Evolutionary conservation across 2,329 filamentous ascomycete species (phyloP).

Genomic region (Furcasterigmium furcatum): DNA sequence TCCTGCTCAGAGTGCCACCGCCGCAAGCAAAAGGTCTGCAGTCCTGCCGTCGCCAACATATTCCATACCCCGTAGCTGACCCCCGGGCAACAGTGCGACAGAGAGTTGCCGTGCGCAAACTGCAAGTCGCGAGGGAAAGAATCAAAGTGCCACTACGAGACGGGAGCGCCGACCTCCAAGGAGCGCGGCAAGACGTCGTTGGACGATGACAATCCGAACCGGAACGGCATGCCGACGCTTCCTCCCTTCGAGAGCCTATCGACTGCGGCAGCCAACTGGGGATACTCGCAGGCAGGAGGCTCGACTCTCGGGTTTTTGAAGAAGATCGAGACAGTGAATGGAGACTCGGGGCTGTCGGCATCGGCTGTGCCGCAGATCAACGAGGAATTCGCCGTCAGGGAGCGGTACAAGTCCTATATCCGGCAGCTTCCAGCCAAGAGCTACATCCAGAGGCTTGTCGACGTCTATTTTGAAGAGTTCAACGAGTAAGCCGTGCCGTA

Average conservation of each 20-base stretch:
- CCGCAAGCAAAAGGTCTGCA: conserved; percentile 53
- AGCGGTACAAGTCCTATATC: conserved; percentile 57
- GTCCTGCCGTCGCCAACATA: background rate
- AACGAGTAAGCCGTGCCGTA: conserved; percentile 41
- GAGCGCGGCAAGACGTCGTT: conserved; percentile 24
- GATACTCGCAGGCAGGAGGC: conserved; percentile 48
- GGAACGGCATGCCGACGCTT: conserved; percentile 13
- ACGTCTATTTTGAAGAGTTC: conserved; percentile 53
- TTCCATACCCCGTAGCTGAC: background rate
- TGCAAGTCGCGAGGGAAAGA: conserved; percentile 56
- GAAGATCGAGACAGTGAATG: conserved; percentile 46
- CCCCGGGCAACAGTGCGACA: conserved; percentile 46
- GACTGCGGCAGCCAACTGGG: conserved; percentile 44
- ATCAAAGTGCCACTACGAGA: conserved; percentile 55
- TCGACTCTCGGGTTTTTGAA: conserved; percentile 53
- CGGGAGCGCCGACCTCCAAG: conserved; percentile 39
- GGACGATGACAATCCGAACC: conserved; percentile 3
- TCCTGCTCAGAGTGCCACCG: conserved; percentile 64
- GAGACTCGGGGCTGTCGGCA: conserved; percentile 24
- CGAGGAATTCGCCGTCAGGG: conserved; percentile 40
- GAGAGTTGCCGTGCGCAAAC: conserved; percentile 56
- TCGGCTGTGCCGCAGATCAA: conserved; percentile 16
- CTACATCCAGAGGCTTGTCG: conserved; percentile 52
- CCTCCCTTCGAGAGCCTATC: conserved; percentile 28
- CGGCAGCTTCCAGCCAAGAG: conserved; percentile 52